Evolutionary conservation across 148 eudicot species (phyloP), one percentile per base, ranked within the genome.

Genomic region (Chenopodium quinoa): DNA sequence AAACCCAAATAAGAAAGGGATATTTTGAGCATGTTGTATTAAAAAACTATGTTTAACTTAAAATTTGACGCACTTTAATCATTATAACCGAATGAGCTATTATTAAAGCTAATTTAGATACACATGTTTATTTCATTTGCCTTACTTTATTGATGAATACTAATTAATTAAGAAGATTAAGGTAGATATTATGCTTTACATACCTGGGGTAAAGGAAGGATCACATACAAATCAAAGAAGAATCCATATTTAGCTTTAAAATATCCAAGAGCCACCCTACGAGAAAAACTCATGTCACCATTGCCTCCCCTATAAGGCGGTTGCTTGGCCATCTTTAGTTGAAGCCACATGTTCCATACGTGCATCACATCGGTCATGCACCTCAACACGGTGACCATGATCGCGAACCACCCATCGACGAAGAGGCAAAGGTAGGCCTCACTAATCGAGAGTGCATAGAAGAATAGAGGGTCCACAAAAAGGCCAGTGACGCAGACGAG

Each of bases 201-300:
- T 96, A 96, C 99, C 95, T 96, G 99, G 34, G 99, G 98, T 19
- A 93, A 13, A 62, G 99, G 99, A 4, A 96, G 93, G 62, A 96
- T 91, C 20, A 92, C 98, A 80, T 91, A 96, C 56, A 96, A 85
- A 81, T 96, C 98, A 40, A 96, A 88, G 54, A 92, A 82, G 85
- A 94, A 90, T 2, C 94, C 92, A 77, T 87, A 89, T 76, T 74
- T 89, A 13, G 86, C 88, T 88, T 88, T 91, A 73, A 90, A 78
- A 76, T 91, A 87, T 48, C 86, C 63, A 60, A 83, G 82, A 31
- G 92, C 89, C 69, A 84, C 88, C 10, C 62, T 76, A 8, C 79
- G 71, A 22, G 82, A 75, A 50, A 9, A 14, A 34, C 74, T 83
- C 12, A 20, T 56, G 27, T 60, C 65, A 31, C 68, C 83, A 68